Evolutionary conservation across 2,329 filamentous ascomycete species (phyloP), one percentile per base, ranked within the genome.

Genomic region (Fusarium sp.): DNA sequence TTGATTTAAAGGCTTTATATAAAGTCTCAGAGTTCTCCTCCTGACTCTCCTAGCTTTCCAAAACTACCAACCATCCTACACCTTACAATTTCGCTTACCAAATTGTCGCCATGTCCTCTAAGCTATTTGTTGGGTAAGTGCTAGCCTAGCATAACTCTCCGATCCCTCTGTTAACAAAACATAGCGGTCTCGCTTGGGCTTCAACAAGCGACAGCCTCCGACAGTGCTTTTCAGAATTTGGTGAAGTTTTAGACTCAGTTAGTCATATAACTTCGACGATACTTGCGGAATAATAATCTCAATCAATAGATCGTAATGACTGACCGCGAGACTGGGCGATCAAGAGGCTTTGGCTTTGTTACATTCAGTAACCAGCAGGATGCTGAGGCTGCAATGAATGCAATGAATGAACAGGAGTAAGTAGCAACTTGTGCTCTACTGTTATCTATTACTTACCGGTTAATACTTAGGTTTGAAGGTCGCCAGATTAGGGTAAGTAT

Each of bases 261-360:
- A 37, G 49, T 27, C 1, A 25, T 14, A 5, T 2, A 1, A 0
- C 1, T 7, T 14, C 3, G 18, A 1, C 5, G 7, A 10, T 25
- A 1, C 4, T 25, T 7, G 12, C 5, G 11, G n/a, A 27, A 9
- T 28, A 23, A 37, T 60, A 12, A 63, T 3, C 3, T 16, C 3
- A 14, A 16, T 7, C 8, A 11, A 16, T 4, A 63, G 60, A 50
- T 62, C 4, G 48, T 68, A 9, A 62, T 66, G 61, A 40, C 23
- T 2, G 64, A 68, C 21, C 47, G 56, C n/a, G 61, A 68, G 4
- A 66, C 61, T 20, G 54, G 49, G 7, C 56, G 61, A 21, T 57
- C 61, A n/a, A 42, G 62, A n/a, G 62, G 64, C 13, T 66, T 58
- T 14, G 64, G 64, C 9, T 66, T 62, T 9, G 56, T 68, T 6